Evolutionary conservation across 768 basidiomycete genomes (phyloP), one percentile per base, ranked within the genome.

Genomic region (Dentipellis sp.): DNA sequence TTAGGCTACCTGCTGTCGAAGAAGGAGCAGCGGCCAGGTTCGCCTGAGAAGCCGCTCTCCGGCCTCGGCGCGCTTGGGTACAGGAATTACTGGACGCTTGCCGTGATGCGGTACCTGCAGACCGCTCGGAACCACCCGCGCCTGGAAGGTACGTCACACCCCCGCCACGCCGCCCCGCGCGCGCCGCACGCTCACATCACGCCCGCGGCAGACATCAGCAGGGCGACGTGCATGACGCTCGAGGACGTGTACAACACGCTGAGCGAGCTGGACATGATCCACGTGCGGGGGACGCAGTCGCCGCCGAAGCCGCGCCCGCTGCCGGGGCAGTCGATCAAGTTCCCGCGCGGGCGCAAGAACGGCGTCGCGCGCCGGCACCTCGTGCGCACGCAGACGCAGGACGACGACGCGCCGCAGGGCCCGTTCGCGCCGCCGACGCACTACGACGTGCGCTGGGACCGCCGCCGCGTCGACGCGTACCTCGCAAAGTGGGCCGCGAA

Each of bases 1-100:
- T 7, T 60, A 98, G 95, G 97, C 71, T 99, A 97, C 72, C 76
- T 97, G 8, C 73, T 99, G 61, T 97, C 94, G 7, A 95, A 91
- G 77, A 97, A 97, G 66, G 97, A 99, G 69, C 84, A 83, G 35
- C 75, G 93, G 54, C 66, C 83, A 10, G 97, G 97, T 19, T 92
- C 94, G 7, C 97, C 97, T 1, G 97, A 99, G 69, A 94, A 94
- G 64, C 97, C 97, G 11, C 80, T 99, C 11, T 97, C 94, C 45
- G 86, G 81, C 40, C 79, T 99, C 22, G 97, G 97, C 21, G 87
- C 90, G 11, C 75, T 98, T 53, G 90, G 92, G n/a, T 99, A 99
- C 73, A 85, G 78, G 73, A 90, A 86, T 60, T 98, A 98, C 67
- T 98, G 97, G 95, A 91, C 84, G 2, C 73, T 94, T 47, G 78